Conservation (phyloP, 2,329 filamentous ascomycete genomes). For the Colletotrichum sp. region DNA sequence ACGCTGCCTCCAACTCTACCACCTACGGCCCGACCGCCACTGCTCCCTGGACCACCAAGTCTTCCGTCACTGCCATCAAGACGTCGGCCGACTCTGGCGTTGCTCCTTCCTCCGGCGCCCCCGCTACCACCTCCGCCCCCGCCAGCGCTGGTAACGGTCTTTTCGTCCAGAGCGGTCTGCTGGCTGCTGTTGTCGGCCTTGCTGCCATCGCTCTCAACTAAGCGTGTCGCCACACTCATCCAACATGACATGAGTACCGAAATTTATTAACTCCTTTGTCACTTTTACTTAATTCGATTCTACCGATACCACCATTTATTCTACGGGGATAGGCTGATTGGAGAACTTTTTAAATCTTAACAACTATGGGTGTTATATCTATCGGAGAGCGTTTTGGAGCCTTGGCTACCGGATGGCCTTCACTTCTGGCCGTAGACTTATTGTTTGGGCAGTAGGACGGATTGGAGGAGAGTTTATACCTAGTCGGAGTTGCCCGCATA, state of each 20-base stretch:
- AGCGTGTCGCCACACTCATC: constrained; percentile 26
- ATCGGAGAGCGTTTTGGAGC: constrained; percentile 3
- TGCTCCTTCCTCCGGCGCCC: constrained; percentile 20
- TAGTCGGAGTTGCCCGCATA: constrained; percentile 6
- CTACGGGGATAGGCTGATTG: constrained; percentile 30
- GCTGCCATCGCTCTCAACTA: constrained; percentile 37
- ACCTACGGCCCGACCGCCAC: constrained; percentile 26
- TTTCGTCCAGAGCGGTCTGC: constrained; percentile 42
- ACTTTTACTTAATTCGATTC: constrained; percentile 20
- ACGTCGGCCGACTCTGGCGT: constrained; percentile 13
- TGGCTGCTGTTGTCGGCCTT: constrained; percentile 43
- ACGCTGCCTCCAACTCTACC: constrained; percentile 39
- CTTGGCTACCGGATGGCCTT: constrained; percentile 21
- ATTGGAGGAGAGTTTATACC: constrained; percentile 17
- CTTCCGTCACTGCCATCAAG: constrained; percentile 23
- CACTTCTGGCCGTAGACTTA: constrained; percentile 14
- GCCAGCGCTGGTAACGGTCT: constrained; percentile 38
- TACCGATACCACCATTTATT: constrained; percentile 24
- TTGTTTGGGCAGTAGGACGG: neutral
- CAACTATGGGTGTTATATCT: neutral
- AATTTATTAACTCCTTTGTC: neutral
- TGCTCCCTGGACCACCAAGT: constrained; percentile 26
- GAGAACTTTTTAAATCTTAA: constrained; percentile 12
- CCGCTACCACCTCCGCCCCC: constrained; percentile 26
- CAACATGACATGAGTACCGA: neutral